Conservation (phyloP, 2,329 filamentous ascomycete genomes). For the Colletotrichum endophyticum region DNA sequence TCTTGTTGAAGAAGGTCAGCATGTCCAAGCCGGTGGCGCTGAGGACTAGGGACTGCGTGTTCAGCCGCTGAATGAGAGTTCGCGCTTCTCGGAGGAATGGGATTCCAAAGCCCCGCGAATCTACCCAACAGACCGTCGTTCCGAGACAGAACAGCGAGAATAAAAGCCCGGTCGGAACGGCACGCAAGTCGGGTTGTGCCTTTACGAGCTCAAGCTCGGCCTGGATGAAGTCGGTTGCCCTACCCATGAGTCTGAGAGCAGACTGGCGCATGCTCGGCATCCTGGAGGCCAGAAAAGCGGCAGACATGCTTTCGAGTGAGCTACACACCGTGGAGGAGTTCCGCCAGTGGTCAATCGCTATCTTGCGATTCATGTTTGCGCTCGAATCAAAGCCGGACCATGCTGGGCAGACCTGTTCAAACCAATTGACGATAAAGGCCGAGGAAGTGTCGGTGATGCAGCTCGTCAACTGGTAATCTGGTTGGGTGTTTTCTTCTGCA, state of each 20-base stretch:
- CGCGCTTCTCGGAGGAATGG: constrained; percentile 36
- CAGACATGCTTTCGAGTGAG: constrained; percentile 46
- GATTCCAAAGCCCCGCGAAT: constrained; percentile 34
- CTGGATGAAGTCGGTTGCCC: constrained; percentile 37
- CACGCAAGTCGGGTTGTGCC: constrained; percentile 16
- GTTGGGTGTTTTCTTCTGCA: not conserved
- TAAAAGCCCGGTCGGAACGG: constrained; percentile 37
- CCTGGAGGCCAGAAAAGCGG: constrained; percentile 36
- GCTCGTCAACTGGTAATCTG: constrained; percentile 19
- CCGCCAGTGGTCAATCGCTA: constrained; percentile 40
- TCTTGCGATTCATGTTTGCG: constrained; percentile 40
- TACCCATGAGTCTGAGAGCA: constrained; percentile 35
- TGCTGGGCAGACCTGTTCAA: constrained; percentile 42
- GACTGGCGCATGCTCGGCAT: constrained; percentile 40
- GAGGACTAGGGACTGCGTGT: constrained; percentile 19
- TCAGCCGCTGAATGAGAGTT: constrained; percentile 28
- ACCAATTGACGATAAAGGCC: constrained; percentile 42
- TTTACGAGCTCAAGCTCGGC: constrained; percentile 34
- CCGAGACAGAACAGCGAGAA: constrained; percentile 44
- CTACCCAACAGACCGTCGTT: constrained; percentile 45
- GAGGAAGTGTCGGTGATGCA: constrained; percentile 31
- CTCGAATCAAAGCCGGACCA: constrained; percentile 47
- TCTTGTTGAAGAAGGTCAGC: constrained; percentile 42
- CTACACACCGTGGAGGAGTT: constrained; percentile 40
- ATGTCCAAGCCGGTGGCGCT: constrained; percentile 29